Evolutionary conservation across 768 basidiomycete genomes (phyloP), one percentile per base, ranked within the genome.

Genomic region (Leucocoprinus leucothites): DNA sequence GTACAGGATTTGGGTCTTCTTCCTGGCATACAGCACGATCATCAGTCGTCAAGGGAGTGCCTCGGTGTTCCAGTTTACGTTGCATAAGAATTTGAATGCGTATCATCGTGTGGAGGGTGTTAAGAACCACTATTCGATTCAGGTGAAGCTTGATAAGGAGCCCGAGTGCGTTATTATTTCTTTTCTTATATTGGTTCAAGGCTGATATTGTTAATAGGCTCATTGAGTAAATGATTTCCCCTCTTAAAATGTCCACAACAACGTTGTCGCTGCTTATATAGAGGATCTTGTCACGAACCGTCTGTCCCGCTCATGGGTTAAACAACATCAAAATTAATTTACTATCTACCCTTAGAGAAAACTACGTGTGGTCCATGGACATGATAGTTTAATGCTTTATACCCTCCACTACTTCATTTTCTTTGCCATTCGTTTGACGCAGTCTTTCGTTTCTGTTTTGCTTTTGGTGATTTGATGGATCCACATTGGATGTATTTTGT

Each of bases 31-130:
- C 69, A 86, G 89, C 42, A 81, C 80, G n/a, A 97, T 99, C 62
- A 80, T 77, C 57, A 85, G 87, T 61, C 82, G 92, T 24, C 91
- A 98, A 79, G 97, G 97, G 31, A 78, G 87, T 11, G 85, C 89
- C 6, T 91, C 93, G 0, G 89, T 98, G 40, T 99, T 96, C 89
- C 95, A 98, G 75, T 84, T 99, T 66, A 98, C 95, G 3, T 72
- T 95, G 58, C 96, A 98, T 80, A 99, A 99, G 78, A 99, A 98
- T 78, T 74, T 98, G 60, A 98, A 98, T 67, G 91, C 87, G 0
- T 98, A 86, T 77, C 94, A 93, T 66, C 89, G 97, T 57, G 81
- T 97, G 63, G 84, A 89, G 42, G 94, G 92, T 26, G 83, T 96
- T 24, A 74, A 81, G 16, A 89, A 81, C 63, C 96, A 98, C 64